Evolutionary conservation across 2,329 filamentous ascomycete species (phyloP).

Genomic region (Aspergillus fischeri): DNA sequence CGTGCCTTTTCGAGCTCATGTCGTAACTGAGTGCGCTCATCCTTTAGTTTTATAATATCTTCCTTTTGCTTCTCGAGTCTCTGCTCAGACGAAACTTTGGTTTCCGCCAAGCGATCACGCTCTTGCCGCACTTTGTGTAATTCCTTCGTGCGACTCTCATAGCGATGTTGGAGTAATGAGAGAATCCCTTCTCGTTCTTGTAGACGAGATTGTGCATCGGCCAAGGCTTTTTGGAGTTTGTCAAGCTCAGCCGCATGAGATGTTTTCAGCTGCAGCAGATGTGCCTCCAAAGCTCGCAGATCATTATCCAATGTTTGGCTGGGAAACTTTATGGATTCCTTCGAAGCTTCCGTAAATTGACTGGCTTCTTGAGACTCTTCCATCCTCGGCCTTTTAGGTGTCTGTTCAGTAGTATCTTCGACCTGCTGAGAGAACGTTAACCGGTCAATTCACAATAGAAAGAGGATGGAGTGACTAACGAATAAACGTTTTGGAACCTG

Average conservation of each 20-base stretch:
- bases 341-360: constrained; percentile 34
- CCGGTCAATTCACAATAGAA: neutral
- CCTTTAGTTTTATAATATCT: constrained; percentile 38
- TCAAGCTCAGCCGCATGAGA: constrained; percentile 29
- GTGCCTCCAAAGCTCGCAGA: constrained; percentile 25
- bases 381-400: constrained; percentile 37
- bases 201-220: constrained; percentile 23
- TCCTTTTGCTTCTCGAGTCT: constrained; percentile 33
- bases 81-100: constrained; percentile 26
- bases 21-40: constrained; percentile 35
- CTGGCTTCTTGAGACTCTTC: constrained; percentile 33
- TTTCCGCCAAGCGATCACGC: constrained; percentile 29
- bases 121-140: constrained; percentile 36
- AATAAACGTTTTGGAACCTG: constrained; percentile 27
- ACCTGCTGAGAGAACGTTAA: constrained; percentile 25
- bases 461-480: constrained; percentile 18
- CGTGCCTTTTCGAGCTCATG: constrained; percentile 39
- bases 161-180: constrained; percentile 40
- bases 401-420: constrained; percentile 25
- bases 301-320: constrained; percentile 29
- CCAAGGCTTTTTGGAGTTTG: constrained; percentile 26
- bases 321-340: constrained; percentile 29
- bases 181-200: constrained; percentile 32
- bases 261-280: constrained; percentile 28
- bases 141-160: constrained; percentile 38